phyloP scores from a whole-genome alignment of 2,329 filamentous ascomycete species.

The Trichoderma asperellum region DNA sequence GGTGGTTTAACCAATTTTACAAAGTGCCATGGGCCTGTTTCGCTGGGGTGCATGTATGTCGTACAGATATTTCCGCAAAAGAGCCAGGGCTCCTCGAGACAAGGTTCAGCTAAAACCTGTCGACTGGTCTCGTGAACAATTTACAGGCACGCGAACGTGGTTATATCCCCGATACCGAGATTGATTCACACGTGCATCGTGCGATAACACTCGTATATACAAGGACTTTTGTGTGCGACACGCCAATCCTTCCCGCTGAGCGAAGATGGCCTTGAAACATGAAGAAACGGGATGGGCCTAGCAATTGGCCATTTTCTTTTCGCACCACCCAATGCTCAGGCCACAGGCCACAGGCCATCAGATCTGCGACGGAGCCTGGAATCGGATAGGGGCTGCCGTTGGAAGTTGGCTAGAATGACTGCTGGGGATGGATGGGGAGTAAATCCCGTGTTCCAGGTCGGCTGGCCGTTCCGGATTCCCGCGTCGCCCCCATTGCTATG shows the following conservation, averaged over 20 bases:
- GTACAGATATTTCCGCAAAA: not conserved
- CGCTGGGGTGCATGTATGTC: not conserved
- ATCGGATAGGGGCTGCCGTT: slow-evolving; percentile 8
- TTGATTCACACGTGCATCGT: slow-evolving; percentile 13
- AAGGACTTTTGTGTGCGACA: not conserved
- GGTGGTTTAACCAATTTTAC: not conserved
- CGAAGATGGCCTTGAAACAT: not conserved
- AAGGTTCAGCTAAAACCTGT: not conserved
- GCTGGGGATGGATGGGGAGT: not conserved
- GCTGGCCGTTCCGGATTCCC: slow-evolving; percentile 8
- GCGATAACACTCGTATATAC: not conserved
- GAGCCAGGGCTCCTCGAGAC: not conserved
- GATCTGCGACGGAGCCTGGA: slow-evolving; percentile 2
- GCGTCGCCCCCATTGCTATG: not conserved
- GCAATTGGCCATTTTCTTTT: not conserved
- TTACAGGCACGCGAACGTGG: not conserved
- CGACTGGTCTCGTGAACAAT: not conserved
- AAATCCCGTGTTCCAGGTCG: slow-evolving; percentile 3
- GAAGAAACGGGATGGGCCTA: not conserved
- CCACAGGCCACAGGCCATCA: slow-evolving; percentile 9
- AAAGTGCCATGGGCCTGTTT: not conserved
- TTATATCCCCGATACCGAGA: slow-evolving; percentile 11
- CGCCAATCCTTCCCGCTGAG: not conserved
- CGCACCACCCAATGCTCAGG: not conserved
- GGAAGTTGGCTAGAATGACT: not conserved